Evolutionary conservation across 306 rosid species (phyloP).

Genomic region (Corylus heterophylla): DNA sequence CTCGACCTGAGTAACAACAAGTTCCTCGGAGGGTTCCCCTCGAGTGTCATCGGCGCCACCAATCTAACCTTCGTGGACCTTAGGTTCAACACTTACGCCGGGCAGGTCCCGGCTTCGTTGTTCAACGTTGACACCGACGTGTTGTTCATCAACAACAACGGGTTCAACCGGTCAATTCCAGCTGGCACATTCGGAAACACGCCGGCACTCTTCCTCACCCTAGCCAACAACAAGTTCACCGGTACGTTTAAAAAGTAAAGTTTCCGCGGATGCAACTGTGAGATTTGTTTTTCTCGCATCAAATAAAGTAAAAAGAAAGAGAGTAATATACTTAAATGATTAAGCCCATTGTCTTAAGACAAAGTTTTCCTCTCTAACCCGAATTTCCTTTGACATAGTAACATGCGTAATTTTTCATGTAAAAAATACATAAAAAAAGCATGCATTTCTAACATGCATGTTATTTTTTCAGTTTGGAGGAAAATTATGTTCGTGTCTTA

Average conservation of each 20-base stretch:
- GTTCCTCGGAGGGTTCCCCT: constrained; percentile 39
- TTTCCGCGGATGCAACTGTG: too few species aligned
- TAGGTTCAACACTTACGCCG: constrained; percentile 33
- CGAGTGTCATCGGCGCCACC: constrained; percentile 25
- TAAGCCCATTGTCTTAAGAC: too few species aligned
- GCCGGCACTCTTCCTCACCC: constrained; percentile 40
- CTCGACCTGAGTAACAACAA: constrained; percentile 45
- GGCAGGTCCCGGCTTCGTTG: constrained; percentile 22
- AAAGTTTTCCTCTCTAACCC: too few species aligned
- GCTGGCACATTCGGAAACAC: constrained; percentile 34
- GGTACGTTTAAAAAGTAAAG: constrained; percentile 6
- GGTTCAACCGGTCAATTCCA: constrained; percentile 31
- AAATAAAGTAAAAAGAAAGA: too few species aligned
- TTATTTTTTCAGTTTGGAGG: too few species aligned
- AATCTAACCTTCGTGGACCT: constrained; percentile 40
- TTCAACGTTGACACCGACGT: constrained; percentile 42
- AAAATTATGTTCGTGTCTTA: too few species aligned
- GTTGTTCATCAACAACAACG: constrained; percentile 40
- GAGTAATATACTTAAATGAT: too few species aligned
- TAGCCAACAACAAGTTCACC: constrained; percentile 35
- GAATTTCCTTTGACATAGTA: too few species aligned
- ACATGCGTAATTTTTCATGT: too few species aligned
- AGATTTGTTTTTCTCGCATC: too few species aligned
- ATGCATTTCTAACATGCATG: too few species aligned
- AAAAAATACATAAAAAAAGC: too few species aligned